Conservation (phyloP, 148 eudicot species). For the Fagopyrum esculentum region DNA sequence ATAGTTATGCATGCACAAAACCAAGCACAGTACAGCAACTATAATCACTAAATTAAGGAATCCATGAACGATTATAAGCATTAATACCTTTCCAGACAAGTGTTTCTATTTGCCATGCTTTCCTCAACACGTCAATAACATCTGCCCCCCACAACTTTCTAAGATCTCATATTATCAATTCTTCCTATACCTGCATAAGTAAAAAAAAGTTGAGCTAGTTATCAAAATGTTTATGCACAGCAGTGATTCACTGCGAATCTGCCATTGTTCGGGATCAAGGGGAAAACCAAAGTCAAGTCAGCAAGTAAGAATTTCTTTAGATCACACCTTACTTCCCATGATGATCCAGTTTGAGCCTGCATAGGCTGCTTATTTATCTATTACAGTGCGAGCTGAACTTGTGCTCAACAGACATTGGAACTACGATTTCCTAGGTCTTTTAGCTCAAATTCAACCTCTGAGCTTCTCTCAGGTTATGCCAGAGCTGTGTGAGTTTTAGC, state of each 20-base stretch:
- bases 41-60: too few relatives aligned
- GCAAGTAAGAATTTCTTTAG: background rate
- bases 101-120: background rate
- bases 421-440: slow-evolving; percentile 40
- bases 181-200: background rate
- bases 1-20: too few relatives aligned
- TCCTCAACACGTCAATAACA: background rate
- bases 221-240: background rate
- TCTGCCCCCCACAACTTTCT: background rate
- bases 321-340: slow-evolving; percentile 18
- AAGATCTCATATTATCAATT: background rate
- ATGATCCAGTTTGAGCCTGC: slow-evolving; percentile 72
- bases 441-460: slow-evolving; percentile 22
- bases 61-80: background rate
- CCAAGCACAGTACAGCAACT: too few relatives aligned
- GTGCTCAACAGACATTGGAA: slow-evolving; percentile 68
- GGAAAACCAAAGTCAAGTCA: background rate
- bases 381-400: slow-evolving; percentile 57
- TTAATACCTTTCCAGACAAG: background rate
- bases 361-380: slow-evolving; percentile 58
- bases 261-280: background rate
- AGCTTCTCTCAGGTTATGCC: slow-evolving; percentile 19
- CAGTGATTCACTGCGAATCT: background rate
- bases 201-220: background rate
- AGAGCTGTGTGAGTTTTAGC: background rate